Base-by-base conservation (phyloP, 1,284 basidiomycete species). In the Calocybe gambosa region DNA sequence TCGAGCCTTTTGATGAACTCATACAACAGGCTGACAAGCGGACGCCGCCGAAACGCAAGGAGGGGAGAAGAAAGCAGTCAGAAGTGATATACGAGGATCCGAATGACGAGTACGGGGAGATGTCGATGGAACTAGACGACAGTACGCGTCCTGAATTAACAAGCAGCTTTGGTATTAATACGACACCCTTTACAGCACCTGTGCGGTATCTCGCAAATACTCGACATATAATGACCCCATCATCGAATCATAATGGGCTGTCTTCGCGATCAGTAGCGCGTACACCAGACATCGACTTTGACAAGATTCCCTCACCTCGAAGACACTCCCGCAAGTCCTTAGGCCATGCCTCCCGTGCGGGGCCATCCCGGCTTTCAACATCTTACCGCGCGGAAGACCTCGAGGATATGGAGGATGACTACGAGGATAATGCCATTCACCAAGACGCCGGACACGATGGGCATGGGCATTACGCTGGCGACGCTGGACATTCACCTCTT, bases 1-100 rank as follows among this genome's bases (percentile, higher is more conserved):
- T 89, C 61, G 91, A 94, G 63, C 82, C 82, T 9, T 86, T 90
- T 57, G 80, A 82, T 46, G 77, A 82, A 54, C 72, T 92, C 57
- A 78, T 93, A 52, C 69, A 74, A 40, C 81, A 85, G 56, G 83
- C 77, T 0, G 82, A 88, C 63, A 70, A 70, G 44, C 69, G 74
- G n/a, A 73, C 80, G 2, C 81, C 82, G 2, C 77, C 75, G n/a
- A 70, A 66, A 43, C 68, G 73, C 21, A 74, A 71, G 55, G 61
- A 58, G 9, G 68, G 62, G 59, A 77, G 66, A 64, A 75, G 68
- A 59, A 70, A 65, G 50, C 68, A 64, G 37, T 61, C 63, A 21
- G 62, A 53, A 41, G 62, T 56, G 28, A 56, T 62, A 13, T 49
- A 50, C 12, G 63, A 67, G 12, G 64, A 68, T 13, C 63, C 67